Percentiles rank a stretch among this genome's conserved stretches.
These are phyloP conservation scores for Aspergillus leporis DNA, from an alignment of 495 filamentous ascomycete genomes.

Conservation along the genomic window DNA sequence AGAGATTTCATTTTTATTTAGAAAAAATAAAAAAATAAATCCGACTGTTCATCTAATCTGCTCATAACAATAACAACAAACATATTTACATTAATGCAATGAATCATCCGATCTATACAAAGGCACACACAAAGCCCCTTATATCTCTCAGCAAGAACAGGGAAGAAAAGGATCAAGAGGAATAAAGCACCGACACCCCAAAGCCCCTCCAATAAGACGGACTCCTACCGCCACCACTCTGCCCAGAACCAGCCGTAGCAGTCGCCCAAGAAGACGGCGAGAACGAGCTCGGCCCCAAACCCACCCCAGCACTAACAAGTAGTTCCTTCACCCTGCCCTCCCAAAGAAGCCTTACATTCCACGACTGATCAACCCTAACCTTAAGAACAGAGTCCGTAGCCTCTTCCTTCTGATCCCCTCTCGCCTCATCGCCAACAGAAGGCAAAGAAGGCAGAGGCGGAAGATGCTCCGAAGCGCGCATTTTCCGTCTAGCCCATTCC, in stretches of 20 bases:
- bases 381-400: constrained; percentile 86
- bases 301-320: constrained; percentile 84
- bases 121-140: neutral
- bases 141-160: neutral
- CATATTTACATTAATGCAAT: constrained; percentile 3
- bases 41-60: neutral
- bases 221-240: constrained; percentile 65
- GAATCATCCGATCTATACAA: neutral
- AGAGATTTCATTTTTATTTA: neutral
- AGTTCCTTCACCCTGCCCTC: constrained; percentile 92
- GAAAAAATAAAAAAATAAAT: constrained; percentile 4
- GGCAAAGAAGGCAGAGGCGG: constrained; percentile 26
- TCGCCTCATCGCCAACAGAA: constrained; percentile 27
- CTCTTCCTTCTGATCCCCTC: constrained; percentile 48
- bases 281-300: constrained; percentile 58
- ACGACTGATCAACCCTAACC: constrained; percentile 80
- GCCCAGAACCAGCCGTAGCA: constrained; percentile 26
- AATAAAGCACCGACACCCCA: constrained; percentile 89
- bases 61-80: neutral
- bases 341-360: constrained; percentile 84
- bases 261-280: constrained; percentile 34
- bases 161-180: constrained; percentile 60
- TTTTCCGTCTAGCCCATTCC: constrained; percentile 47
- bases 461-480: constrained; percentile 29
- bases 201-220: constrained; percentile 60